Evolutionary conservation across 192 early-diverging fungal species (phyloP).

Genomic region (Rhizophagus sp.): DNA sequence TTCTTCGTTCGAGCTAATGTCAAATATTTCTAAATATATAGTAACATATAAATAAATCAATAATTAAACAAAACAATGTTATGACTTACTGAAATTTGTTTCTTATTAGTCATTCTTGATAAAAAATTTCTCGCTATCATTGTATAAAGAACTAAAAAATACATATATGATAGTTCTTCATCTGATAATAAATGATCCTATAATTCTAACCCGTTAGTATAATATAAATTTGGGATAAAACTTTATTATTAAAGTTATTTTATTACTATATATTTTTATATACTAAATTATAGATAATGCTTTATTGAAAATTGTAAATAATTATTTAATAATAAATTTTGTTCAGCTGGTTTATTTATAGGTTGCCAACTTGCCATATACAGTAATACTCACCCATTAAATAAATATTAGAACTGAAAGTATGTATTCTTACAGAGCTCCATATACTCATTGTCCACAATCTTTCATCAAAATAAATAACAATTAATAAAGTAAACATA

Average conservation of each 20-base stretch:
- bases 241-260: too few relatives aligned
- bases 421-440: neutral
- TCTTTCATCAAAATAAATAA: neutral
- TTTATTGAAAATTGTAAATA: too few relatives aligned
- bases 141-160: slow-evolving; percentile 1
- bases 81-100: neutral
- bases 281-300: too few relatives aligned
- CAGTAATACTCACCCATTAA: too few relatives aligned
- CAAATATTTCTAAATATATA: neutral
- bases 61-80: neutral
- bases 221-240: too few relatives aligned
- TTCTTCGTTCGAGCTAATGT: too few relatives aligned
- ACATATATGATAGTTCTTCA: slow-evolving; percentile 5
- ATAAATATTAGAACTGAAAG: too few relatives aligned
- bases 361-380: too few relatives aligned
- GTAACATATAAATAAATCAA: neutral
- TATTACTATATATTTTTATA: too few relatives aligned
- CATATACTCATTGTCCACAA: neutral
- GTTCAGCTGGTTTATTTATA: too few relatives aligned
- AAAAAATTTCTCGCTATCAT: neutral
- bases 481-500: neutral
- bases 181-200: slow-evolving; percentile 19
- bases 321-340: too few relatives aligned
- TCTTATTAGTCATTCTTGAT: neutral
- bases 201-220: slow-evolving; percentile 1